Base-by-base conservation (phyloP, 768 basidiomycete species). In the Filobasidium wieringae region DNA sequence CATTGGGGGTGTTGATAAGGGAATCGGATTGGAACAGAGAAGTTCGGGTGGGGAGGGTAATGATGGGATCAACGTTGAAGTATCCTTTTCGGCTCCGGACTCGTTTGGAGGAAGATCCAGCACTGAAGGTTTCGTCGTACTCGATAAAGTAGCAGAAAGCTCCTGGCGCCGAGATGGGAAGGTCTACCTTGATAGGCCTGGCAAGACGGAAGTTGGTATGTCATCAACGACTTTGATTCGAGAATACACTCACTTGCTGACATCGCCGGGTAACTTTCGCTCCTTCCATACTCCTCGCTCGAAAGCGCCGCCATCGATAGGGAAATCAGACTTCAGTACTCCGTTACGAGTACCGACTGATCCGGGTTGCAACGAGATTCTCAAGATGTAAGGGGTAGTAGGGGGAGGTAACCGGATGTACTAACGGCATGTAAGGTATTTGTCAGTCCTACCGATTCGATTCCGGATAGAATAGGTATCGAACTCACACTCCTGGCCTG, bases 371-470 rank as follows among this genome's bases (percentile, higher is more conserved):
- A 97, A 79, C 19, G 86, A 85, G 33, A 99, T 86, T 53, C 95
- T 84, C 27, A 99, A 77, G 50, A 97, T 81, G 71, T 97, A 99
- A 0, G 92, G 92, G 17, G 77, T 77, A 68, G 83, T 80, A 24
- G 92, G 88, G 11, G 95, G 90, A 8, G 95, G 95, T 17, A 99
- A 82, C 37, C 95, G 90, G 65, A 93, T 86, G 73, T 97, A 96
- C 95, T 96, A 64, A 22, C n/a, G 19, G 22, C 7, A 15, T 19
- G 19, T 9, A n/a, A 57, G 17, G 15, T 15, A 24, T 26, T 9
- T n/a, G 51, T 17, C 15, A 33, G 27, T 27, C 14, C 32, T 27
- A 29, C 37, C 14, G 34, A 51, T 49, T n/a, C 26, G 34, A 6
- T 26, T 6, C 17, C 9, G 8, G 32, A 12, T 29, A n/a, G 19